Base-by-base conservation (phyloP, 371 early-diverging fungal genomes). In the Rhizomucor miehei region DNA sequence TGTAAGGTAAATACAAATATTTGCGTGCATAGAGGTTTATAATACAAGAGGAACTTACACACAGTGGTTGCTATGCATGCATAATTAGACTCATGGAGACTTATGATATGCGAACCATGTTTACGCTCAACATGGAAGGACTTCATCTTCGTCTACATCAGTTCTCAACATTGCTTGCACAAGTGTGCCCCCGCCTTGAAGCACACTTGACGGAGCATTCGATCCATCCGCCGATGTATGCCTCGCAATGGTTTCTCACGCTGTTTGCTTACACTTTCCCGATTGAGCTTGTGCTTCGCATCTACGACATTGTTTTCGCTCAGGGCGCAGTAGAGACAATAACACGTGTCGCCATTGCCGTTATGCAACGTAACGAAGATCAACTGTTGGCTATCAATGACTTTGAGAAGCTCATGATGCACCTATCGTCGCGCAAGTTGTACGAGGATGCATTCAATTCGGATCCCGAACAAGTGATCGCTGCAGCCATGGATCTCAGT, bases 191-290 rank as follows among this genome's bases (percentile, higher is more conserved):
- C 14, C 71, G 73, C 37, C 69, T 95, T n/a, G 65, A 79, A 51
- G 73, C 77, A 21, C 95, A 95, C 60, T 74, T 96, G 44, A 67
- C 70, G 12, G 56, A 73, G 52, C 84, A 94, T 56, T 86, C 85
- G 46, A 82, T 97, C 44, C 79, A 83, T 51, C 76, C 90, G 0
- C 89, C 88, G 57, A 94, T 96, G 93, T 98, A 91, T 59, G 95
- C 89, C 1, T 87, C 91, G 5, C 92, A 90, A 60, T 93, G 96
- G 97, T 94, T 95, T 70, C 79, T 98, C 71, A 95, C 98, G 3
- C 62, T 95, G 44, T 98, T 97, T 69, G 93, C 98, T 1, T 95
- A 93, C 69, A 83, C 93, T 1, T 92, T 95, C 62, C 97, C 98
- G 4, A 78, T 95, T 24, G 80, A 85, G 1, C 67, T 94, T 48